phyloP scores from a whole-genome alignment of 1,139 yeast species.

The Protomyces arabidopsidicola region DNA sequence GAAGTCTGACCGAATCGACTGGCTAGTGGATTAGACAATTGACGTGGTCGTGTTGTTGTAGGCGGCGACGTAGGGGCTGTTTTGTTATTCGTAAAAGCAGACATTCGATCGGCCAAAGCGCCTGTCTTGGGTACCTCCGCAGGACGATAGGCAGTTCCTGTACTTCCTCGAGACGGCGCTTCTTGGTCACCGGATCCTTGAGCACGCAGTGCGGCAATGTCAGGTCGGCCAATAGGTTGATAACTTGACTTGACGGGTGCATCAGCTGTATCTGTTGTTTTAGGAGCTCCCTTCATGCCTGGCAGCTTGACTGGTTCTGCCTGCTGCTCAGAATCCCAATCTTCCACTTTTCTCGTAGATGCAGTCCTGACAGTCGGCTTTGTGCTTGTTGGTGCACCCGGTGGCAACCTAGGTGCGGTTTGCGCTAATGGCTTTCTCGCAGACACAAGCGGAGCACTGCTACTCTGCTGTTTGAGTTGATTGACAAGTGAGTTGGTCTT shows the following conservation, averaged over 20 bases:
- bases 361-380: slow-evolving; percentile 33
- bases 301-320: neutral
- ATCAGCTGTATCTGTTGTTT: slow-evolving; percentile 38
- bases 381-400: slow-evolving; percentile 33
- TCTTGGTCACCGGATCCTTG: slow-evolving; percentile 38
- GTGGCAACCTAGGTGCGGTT: slow-evolving; percentile 29
- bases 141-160: slow-evolving; percentile 33
- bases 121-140: slow-evolving; percentile 25
- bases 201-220: slow-evolving; percentile 48
- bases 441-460: slow-evolving; percentile 33
- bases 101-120: slow-evolving; percentile 36
- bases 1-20: slow-evolving; percentile 30
- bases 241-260: slow-evolving; percentile 45
- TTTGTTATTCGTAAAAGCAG: slow-evolving; percentile 27
- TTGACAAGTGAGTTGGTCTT: slow-evolving; percentile 35
- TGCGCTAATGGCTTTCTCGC: slow-evolving; percentile 34
- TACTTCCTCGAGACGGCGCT: slow-evolving; percentile 31
- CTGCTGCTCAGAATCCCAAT: slow-evolving; percentile 18
- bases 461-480: slow-evolving; percentile 36
- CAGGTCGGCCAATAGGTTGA: slow-evolving; percentile 57
- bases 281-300: slow-evolving; percentile 57
- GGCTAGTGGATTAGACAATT: slow-evolving; percentile 26
- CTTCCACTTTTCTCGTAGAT: slow-evolving; percentile 1
- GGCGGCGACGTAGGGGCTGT: slow-evolving; percentile 29
- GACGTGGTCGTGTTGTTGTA: slow-evolving; percentile 15